phyloP scores from a whole-genome alignment of 2,329 filamentous ascomycete genomes.

The Fusarium annulatum region DNA sequence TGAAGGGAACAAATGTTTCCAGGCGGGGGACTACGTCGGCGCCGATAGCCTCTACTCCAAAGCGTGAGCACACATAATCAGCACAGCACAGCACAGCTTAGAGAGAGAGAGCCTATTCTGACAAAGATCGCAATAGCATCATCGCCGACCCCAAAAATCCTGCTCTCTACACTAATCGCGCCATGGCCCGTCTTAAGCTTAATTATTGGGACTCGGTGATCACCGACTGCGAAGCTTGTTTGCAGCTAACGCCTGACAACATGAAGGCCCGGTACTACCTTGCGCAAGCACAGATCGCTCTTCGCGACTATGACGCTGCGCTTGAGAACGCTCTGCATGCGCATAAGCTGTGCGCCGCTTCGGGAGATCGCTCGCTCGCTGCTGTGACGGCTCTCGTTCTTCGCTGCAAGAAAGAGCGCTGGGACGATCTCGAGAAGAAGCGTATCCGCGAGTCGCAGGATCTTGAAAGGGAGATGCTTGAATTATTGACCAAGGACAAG shows the following conservation, averaged over 20 bases:
- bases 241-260: conserved; percentile 71
- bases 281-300: conserved; percentile 82
- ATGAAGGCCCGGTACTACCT: conserved; percentile 90
- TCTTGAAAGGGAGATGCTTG: conserved; percentile 70
- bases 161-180: conserved; percentile 88
- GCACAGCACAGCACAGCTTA: background rate
- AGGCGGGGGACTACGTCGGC: conserved; percentile 69
- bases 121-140: conserved; percentile 64
- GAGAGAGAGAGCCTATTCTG: conserved; percentile 7
- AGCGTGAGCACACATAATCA: conserved; percentile 62
- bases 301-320: conserved; percentile 74
- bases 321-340: conserved; percentile 76
- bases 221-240: conserved; percentile 79
- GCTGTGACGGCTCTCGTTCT: conserved; percentile 80
- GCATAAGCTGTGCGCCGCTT: conserved; percentile 74
- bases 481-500: conserved; percentile 60
- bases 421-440: conserved; percentile 78
- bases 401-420: conserved; percentile 84
- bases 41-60: conserved; percentile 79
- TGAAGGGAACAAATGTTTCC: conserved; percentile 74
- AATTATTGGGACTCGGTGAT: conserved; percentile 79
- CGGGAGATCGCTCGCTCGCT: conserved; percentile 73
- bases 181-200: conserved; percentile 82
- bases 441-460: conserved; percentile 66
- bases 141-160: conserved; percentile 81